A percentile compares a stretch with the other conserved stretches of the same genome.
These are phyloP conservation scores for Penicillium flavigenum DNA, from an alignment of 495 filamentous ascomycete species.

Conservation along the genomic window DNA sequence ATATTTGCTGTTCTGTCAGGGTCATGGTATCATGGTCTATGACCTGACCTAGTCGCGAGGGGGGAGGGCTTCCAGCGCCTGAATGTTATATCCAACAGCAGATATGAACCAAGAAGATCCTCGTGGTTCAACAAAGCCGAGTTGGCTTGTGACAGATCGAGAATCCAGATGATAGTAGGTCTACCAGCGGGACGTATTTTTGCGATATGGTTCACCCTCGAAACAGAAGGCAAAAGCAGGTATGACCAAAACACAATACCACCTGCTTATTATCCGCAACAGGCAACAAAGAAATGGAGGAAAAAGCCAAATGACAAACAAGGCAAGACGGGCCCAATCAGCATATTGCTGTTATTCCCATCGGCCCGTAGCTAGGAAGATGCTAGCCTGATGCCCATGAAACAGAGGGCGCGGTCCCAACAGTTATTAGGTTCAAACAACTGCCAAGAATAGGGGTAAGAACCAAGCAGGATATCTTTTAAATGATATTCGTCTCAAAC, in stretches of 20 bases:
- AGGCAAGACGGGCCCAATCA: neutral
- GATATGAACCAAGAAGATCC: slow-evolving; percentile 2
- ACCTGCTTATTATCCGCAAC: slow-evolving; percentile 6
- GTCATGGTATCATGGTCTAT: slow-evolving; percentile 25
- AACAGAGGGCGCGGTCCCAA: neutral
- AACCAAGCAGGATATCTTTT: slow-evolving; percentile 2
- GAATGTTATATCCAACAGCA: slow-evolving; percentile 6
- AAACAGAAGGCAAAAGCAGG: slow-evolving; percentile 1
- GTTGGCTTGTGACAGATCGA: slow-evolving; percentile 4
- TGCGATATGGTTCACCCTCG: neutral
- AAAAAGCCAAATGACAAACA: neutral
- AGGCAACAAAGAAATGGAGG: neutral
- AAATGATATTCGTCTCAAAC: slow-evolving; percentile 8
- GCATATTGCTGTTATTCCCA: neutral
- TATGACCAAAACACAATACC: slow-evolving; percentile 6
- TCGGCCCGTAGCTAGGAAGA: neutral
- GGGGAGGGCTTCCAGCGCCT: neutral
- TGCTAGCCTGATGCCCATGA: neutral
- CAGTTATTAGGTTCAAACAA: neutral
- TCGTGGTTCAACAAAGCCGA: neutral
- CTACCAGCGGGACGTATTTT: slow-evolving; percentile 1
- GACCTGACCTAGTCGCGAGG: neutral
- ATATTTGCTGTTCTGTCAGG: slow-evolving; percentile 23
- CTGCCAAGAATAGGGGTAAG: slow-evolving; percentile 1
- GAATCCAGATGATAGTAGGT: slow-evolving; percentile 5